These are phyloP conservation scores for Nicotiana tabacum DNA, from an alignment of 257 asterid genomes.

Conservation along the genomic window DNA sequence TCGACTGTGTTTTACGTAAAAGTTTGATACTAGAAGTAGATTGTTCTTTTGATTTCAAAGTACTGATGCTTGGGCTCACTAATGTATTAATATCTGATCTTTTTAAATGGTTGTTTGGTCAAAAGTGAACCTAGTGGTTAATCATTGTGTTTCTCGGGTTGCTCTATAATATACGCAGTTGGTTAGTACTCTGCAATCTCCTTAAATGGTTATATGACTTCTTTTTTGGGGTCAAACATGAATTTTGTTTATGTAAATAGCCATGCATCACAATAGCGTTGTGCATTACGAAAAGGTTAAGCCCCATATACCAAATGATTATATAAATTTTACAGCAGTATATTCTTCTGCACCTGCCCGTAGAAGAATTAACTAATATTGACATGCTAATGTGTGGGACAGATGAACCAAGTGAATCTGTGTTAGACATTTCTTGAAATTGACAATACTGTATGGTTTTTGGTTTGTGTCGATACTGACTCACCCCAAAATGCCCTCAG, in stretches of 20 bases:
- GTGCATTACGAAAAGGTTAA: neutral
- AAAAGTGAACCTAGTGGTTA: neutral
- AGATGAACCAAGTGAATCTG: neutral
- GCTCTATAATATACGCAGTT: neutral
- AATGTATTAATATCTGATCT: neutral
- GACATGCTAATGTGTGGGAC: neutral
- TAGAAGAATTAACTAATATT: neutral
- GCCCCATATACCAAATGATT: neutral
- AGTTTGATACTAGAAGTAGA: neutral
- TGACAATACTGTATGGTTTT: neutral
- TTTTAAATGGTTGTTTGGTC: neutral
- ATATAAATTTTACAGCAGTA: neutral
- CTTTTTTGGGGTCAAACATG: neutral
- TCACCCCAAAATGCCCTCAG: constrained; percentile 39
- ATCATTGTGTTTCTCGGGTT: neutral
- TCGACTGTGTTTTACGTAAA: neutral
- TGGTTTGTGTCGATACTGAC: constrained; percentile 78
- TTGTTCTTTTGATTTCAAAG: neutral
- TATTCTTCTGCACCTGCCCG: neutral
- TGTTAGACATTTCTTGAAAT: neutral
- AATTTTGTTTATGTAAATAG: neutral
- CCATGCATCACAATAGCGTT: neutral
- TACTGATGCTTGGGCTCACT: neutral
- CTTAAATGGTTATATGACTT: neutral
- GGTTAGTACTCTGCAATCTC: neutral